Conservation (phyloP, 257 asterid species). For the Nicotiana obtusifolia region DNA sequence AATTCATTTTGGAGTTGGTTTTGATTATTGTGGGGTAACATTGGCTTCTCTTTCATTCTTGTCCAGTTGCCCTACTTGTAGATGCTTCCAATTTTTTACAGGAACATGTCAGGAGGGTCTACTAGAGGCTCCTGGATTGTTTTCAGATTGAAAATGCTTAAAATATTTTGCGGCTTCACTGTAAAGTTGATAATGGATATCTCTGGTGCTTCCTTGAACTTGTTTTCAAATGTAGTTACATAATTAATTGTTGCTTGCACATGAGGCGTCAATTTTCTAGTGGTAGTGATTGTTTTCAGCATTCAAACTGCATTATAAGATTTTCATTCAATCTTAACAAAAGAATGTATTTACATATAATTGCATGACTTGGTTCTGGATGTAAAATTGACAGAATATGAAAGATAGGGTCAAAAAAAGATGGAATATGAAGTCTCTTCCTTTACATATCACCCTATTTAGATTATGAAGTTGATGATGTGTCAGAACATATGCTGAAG, state of each 20-base stretch:
- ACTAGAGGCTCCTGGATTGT: background rate
- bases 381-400: background rate
- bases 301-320: background rate
- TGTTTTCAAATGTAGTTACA: too few species aligned
- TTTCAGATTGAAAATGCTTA: background rate
- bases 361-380: background rate
- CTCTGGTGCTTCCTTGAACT: too few species aligned
- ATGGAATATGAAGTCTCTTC: background rate
- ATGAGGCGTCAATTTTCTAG: too few species aligned
- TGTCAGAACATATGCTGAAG: too few species aligned
- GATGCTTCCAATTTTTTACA: background rate
- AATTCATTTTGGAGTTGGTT: constrained; percentile 48
- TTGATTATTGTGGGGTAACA: constrained; percentile 78
- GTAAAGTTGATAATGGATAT: too few species aligned
- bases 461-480: background rate
- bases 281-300: background rate
- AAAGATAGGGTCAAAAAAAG: background rate
- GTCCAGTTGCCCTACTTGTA: background rate
- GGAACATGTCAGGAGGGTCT: background rate
- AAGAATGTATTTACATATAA: too few species aligned
- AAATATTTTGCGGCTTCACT: too few species aligned
- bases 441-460: background rate
- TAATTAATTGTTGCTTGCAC: too few species aligned
- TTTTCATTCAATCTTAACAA: background rate
- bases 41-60: background rate